Evolutionary conservation across 2,329 filamentous ascomycete genomes (phyloP), one percentile per base, ranked within the genome.

Genomic region (Aspergillus chevalieri): DNA sequence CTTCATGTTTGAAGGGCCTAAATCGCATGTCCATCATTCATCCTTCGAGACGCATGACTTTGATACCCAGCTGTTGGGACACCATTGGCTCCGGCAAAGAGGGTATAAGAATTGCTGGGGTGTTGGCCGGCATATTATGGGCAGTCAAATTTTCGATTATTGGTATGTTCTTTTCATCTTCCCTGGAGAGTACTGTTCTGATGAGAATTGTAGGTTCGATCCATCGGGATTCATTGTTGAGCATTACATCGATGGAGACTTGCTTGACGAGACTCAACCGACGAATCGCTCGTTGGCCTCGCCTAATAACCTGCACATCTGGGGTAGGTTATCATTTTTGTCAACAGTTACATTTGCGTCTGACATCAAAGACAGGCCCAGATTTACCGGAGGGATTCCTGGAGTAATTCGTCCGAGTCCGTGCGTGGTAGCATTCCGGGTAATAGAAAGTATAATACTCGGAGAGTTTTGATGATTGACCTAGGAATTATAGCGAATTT

Each of bases 61-160:
- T 57, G 85, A 89, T 60, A 79, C 80, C 4, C 85, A 88, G 70
- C 74, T 80, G 21, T 69, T 88, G 3, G 85, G 85, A 1, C 85
- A 88, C 66, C 78, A 85, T 58, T 87, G 83, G 83, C 69, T 88
- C 52, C 73, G 73, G 1, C 69, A 79, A 53, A 80, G 82, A 63
- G 80, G 79, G 1, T 85, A 86, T 62, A 75, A 76, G 59, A 80
- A 76, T 58, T 83, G 82, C 56, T 89, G 85, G 85, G 85, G 85
- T 1, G 79, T 88, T 0, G 85, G 85, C 0, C 67, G 85, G 45
- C 85, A 88, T 70, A 77, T 86, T 15, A 73, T 87, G 60, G 85
- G 84, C 4, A 82, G 78, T 55, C 84, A 87, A 67, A 81, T 88
- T 44, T 89, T 88, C 57, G 84, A 87, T 59, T 86, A 86, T 64